Evolutionary conservation across 805 yeast genomes (phyloP), one percentile per base, ranked within the genome.

Genomic region (Ogataea methanolica): DNA sequence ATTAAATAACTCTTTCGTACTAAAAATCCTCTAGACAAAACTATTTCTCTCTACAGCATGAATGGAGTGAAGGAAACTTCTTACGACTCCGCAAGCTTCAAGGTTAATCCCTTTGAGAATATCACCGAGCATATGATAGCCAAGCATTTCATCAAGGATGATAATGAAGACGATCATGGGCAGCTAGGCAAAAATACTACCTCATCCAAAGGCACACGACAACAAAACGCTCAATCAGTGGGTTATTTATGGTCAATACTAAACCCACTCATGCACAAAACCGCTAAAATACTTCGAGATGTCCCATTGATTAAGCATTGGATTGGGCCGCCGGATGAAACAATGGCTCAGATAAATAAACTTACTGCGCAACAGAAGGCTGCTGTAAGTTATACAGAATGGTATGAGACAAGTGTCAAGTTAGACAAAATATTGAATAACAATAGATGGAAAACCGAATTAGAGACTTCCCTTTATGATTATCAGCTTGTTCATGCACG

Each of bases 391-490:
- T 68, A 65, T 43, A 33, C 69, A 7, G 79, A 79, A 42, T 92
- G 98, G 98, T 70, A 76, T 31, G 76, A 74, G 1, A 73, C 81
- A 0, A 82, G 92, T 7, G 59, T 73, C 22, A 63, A 78, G 49
- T 70, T 92, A 26, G 99, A 92, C 61, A 71, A 70, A 26, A 59
- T 86, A 16, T 71, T 81, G 46, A 81, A 83, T 19, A 78, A 81
- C 53, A 80, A 83, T 45, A 60, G 66, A 15, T 92, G 99, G 99
- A 90, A 90, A 59, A 58, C 68, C 16, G 68, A 73, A 43, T 73
- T 72, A 4, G 81, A 77, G 50, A 79, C 89, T 1, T 72, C 75
- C n/a, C 65, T 85, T 22, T 94, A 89, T 60, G 97, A 94, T 66
- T 81, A 80, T 59, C 71, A 78, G 46, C 67, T 85, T 40, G 76